These are phyloP conservation scores for Elsinoe perseae DNA, from an alignment of 2,329 filamentous ascomycete genomes.

Conservation along the genomic window DNA sequence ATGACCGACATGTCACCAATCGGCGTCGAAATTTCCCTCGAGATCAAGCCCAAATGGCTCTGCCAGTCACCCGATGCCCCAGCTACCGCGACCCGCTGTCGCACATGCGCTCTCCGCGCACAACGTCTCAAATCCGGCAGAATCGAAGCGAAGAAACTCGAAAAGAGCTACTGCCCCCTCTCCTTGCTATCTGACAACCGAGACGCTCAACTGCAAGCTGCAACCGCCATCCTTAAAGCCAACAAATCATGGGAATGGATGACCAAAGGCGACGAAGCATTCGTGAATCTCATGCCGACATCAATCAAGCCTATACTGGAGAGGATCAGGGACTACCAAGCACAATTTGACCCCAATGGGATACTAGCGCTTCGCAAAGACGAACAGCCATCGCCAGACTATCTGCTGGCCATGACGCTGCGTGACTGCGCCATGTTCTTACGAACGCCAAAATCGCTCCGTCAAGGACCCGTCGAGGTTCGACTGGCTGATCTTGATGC, in stretches of 20 bases:
- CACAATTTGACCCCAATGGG: conserved; percentile 33
- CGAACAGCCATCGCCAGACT: conserved; percentile 22
- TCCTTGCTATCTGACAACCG: conserved; percentile 30
- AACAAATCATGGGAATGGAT: conserved; percentile 17
- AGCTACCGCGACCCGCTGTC: conserved; percentile 33
- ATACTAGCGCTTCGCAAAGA: conserved; percentile 22
- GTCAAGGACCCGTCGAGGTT: conserved; percentile 29
- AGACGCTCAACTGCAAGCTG: conserved; percentile 22
- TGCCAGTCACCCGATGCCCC: conserved; percentile 40
- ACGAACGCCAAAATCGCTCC: conserved; percentile 22
- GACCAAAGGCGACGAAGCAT: not conserved
- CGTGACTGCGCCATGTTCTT: conserved; percentile 42
- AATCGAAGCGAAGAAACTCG: conserved; percentile 18
- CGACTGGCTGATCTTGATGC: conserved; percentile 42
- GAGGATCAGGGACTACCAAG: conserved; percentile 33
- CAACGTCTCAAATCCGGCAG: conserved; percentile 23
- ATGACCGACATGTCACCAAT: conserved; percentile 31
- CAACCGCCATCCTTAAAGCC: conserved; percentile 21
- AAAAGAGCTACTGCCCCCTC: conserved; percentile 33
- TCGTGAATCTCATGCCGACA: not conserved
- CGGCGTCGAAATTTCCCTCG: conserved; percentile 26
- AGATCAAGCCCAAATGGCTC: conserved; percentile 45
- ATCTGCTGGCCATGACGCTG: conserved; percentile 40
- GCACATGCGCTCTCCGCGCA: conserved; percentile 40
- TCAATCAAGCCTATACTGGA: conserved; percentile 26